phyloP scores from a whole-genome alignment of 1,139 yeast species.

The Zygotorulaspora mrakii region DNA sequence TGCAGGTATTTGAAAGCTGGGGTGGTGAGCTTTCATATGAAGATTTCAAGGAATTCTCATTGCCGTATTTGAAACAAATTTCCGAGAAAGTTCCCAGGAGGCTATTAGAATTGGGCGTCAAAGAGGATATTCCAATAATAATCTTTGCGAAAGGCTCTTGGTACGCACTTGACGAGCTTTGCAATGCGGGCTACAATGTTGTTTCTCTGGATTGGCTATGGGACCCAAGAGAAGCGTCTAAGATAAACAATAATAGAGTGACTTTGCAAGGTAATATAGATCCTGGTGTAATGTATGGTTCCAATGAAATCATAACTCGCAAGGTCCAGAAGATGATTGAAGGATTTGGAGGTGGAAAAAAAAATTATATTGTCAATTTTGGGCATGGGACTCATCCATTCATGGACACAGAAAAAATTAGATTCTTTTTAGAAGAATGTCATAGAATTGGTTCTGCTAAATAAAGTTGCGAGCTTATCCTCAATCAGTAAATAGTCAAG shows the following conservation, averaged over 20 bases:
- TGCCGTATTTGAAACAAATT: constrained; percentile 83
- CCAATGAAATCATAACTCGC: constrained; percentile 69
- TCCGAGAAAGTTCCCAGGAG: constrained; percentile 64
- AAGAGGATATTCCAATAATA: constrained; percentile 76
- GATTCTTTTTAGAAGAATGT: constrained; percentile 79
- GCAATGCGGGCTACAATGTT: constrained; percentile 79
- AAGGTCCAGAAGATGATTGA: constrained; percentile 84
- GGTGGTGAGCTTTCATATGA: constrained; percentile 93
- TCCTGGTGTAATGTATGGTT: constrained; percentile 91
- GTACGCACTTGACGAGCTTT: constrained; percentile 87
- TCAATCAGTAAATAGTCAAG: too few relatives aligned
- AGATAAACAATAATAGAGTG: constrained; percentile 72
- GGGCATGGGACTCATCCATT: constrained; percentile 99
- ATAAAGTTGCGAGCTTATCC: background rate
- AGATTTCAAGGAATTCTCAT: constrained; percentile 82
- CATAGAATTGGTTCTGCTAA: constrained; percentile 61
- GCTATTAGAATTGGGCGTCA: constrained; percentile 64
- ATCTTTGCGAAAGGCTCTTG: constrained; percentile 96
- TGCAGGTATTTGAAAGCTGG: constrained; percentile 96
- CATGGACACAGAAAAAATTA: constrained; percentile 88
- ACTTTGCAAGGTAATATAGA: constrained; percentile 93
- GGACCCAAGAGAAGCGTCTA: constrained; percentile 81
- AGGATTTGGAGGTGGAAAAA: constrained; percentile 90
- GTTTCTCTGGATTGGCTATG: constrained; percentile 92
- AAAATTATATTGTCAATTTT: constrained; percentile 84